phyloP scores from a whole-genome alignment of 768 basidiomycete genomes.

The Amanita subjunquillea region DNA sequence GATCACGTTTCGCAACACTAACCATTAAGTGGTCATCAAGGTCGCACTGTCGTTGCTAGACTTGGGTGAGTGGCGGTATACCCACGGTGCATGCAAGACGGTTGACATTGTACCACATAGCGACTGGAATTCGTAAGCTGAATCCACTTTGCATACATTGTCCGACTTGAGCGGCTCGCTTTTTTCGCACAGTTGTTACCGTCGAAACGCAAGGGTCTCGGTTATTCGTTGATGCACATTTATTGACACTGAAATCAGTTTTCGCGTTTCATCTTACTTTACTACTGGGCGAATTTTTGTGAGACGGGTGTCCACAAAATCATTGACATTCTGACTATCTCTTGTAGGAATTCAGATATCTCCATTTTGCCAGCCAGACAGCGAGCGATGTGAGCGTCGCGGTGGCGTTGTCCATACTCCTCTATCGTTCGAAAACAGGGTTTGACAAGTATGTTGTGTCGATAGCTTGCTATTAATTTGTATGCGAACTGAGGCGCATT shows the following conservation, averaged over 20 bases:
- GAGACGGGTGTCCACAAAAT: conserved; percentile 5
- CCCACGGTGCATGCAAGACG: neutral
- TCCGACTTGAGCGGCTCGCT: neutral
- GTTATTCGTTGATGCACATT: neutral
- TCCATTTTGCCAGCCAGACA: conserved; percentile 19
- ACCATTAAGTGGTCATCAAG: conserved; percentile 9
- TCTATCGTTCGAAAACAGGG: conserved; percentile 41
- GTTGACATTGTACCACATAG: conserved; percentile 12
- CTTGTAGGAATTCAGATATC: too few relatives aligned
- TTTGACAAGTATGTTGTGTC: conserved; percentile 26
- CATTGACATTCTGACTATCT: neutral
- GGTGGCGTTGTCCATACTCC: conserved; percentile 35
- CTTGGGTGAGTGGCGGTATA: conserved; percentile 25
- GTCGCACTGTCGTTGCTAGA: conserved; percentile 31
- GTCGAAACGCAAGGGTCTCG: conserved; percentile 32
- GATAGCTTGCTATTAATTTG: neutral
- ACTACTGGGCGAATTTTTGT: conserved; percentile 30
- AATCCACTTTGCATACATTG: neutral
- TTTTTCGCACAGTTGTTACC: conserved; percentile 31
- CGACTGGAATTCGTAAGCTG: conserved; percentile 25
- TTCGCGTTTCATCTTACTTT: conserved; percentile 23
- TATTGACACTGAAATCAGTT: conserved; percentile 18
- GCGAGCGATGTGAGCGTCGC: conserved; percentile 42
- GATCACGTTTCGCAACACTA: neutral
- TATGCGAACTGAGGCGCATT: neutral